Evolutionary conservation across 179 eudicot species (phyloP), one percentile per base, ranked within the genome.

Genomic region (Corrigiola litoralis): DNA sequence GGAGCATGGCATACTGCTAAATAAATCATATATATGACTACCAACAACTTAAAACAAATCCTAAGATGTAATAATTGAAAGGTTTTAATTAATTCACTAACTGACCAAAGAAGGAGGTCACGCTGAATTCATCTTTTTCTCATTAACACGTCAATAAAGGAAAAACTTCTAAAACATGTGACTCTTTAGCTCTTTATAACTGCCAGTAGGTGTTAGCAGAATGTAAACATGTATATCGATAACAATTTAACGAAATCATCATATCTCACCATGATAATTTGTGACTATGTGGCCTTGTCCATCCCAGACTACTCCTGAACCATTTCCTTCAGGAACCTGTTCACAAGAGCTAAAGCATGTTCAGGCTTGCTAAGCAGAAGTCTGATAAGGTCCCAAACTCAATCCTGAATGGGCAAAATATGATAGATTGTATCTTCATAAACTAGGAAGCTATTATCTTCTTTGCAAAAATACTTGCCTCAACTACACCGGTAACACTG

Each of bases 271-370:
- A 67, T 95, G 99, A 71, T 95, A 95, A 74, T 95, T 95, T 38
- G 99, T 90, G 62, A 95, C 92, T 67, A 95, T 85, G 74, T 90
- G 97, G 48, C 99, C 99, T 72, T 82, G 79, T 65, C 40, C 79
- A 76, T 95, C 99, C 99, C 97, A 95, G 29, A 95, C 88, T 31
- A 95, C 87, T 64, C 99, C 99, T 60, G 99, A 95, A 73, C 99
- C 99, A 91, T 90, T 95, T 73, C 99, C 99, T 85, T 95, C 99
- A 61, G 99, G 99, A 75, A 95, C 60, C 99, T 90, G 79, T 50
- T 61, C 47, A 52, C 54, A 36, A 20, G 58, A 34, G n/a, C 46
- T 42, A 53, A 65, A 21, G 28, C 36, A 61, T 49, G 50, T 48
- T 32, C 44, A 42, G 56, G 57, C 54, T 32, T 18, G 33, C 34